Evolutionary conservation across 106 monocot species (phyloP).

Genomic region (Acanthochlamys bracteata): DNA sequence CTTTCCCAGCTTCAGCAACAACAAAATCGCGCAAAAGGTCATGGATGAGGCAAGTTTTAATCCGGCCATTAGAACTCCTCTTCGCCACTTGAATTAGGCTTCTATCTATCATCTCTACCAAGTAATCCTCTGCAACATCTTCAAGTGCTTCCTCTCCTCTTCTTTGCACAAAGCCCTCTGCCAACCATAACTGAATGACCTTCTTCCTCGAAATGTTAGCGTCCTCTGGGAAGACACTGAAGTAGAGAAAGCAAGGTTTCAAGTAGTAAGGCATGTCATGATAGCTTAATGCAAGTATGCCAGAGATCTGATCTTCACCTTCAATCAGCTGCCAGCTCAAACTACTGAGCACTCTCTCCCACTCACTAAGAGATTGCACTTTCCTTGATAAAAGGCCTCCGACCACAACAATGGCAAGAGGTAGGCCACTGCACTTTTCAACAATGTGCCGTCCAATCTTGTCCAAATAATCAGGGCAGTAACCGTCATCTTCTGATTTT

Average conservation of each 20-base stretch:
- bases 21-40: slow-evolving; percentile 10
- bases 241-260: slow-evolving; percentile 44
- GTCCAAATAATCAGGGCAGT: too few species aligned
- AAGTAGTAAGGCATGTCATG: slow-evolving; percentile 27
- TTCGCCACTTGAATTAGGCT: slow-evolving; percentile 37
- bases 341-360: slow-evolving; percentile 14
- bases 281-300: slow-evolving; percentile 41
- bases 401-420: slow-evolving; percentile 36
- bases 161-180: slow-evolving; percentile 28
- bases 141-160: slow-evolving; percentile 14
- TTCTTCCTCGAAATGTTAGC: slow-evolving; percentile 18
- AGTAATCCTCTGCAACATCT: slow-evolving; percentile 21
- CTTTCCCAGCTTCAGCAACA: slow-evolving; percentile 1
- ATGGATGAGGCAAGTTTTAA: slow-evolving; percentile 9
- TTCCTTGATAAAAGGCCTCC: slow-evolving; percentile 27
- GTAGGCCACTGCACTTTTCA: slow-evolving; percentile 46
- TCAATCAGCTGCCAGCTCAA: slow-evolving; percentile 23
- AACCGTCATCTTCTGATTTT: too few species aligned
- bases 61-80: background rate
- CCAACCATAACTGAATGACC: slow-evolving; percentile 39
- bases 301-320: slow-evolving; percentile 23
- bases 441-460: too few species aligned
- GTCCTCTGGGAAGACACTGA: slow-evolving; percentile 31
- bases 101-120: slow-evolving; percentile 36
- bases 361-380: background rate